Percentiles rank a stretch among this genome's conserved stretches.
Evolutionary conservation across 1,284 basidiomycete species (phyloP).

Genomic region (Cutaneotrichosporon sp.): DNA sequence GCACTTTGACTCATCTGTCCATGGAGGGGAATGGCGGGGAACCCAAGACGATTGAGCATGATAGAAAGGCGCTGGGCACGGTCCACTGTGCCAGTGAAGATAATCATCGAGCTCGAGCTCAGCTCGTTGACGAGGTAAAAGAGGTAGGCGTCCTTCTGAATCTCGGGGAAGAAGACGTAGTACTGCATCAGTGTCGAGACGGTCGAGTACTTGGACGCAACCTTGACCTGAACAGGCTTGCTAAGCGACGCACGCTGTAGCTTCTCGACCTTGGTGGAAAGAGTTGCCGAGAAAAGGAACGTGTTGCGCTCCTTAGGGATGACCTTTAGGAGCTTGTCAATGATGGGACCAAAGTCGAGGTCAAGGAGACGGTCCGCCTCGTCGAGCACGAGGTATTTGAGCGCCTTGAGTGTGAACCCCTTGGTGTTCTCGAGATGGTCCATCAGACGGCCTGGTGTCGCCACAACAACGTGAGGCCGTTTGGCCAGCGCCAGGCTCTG

Average conservation of each 20-base stretch:
- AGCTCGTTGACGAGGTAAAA: slow-evolving; percentile 85
- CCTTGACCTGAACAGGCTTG: slow-evolving; percentile 93
- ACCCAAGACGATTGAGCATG: slow-evolving; percentile 83
- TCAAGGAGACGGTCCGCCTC: slow-evolving; percentile 96
- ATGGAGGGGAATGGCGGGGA: slow-evolving; percentile 92
- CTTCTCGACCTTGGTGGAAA: slow-evolving; percentile 98
- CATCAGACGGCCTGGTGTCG: slow-evolving; percentile 89
- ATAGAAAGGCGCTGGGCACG: slow-evolving; percentile 88
- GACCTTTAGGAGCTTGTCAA: slow-evolving; percentile 94
- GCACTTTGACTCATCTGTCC: slow-evolving; percentile 93
- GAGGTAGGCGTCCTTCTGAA: slow-evolving; percentile 88
- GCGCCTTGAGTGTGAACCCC: slow-evolving; percentile 80
- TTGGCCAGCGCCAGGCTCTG: slow-evolving; percentile 93
- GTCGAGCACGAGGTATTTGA: slow-evolving; percentile 93
- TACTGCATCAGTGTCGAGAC: slow-evolving; percentile 93
- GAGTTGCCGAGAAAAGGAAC: slow-evolving; percentile 98
- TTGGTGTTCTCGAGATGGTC: slow-evolving; percentile 98
- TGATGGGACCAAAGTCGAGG: slow-evolving; percentile 94
- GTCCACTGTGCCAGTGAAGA: slow-evolving; percentile 93
- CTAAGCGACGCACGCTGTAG: slow-evolving; percentile 91
- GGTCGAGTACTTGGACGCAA: slow-evolving; percentile 94
- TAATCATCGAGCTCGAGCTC: slow-evolving; percentile 87
- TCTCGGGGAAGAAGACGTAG: slow-evolving; percentile 89
- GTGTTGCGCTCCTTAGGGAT: slow-evolving; percentile 93
- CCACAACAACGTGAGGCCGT: slow-evolving; percentile 89